Evolutionary conservation across 2,329 filamentous ascomycete species (phyloP).

Genomic region (Botrytis aclada): DNA sequence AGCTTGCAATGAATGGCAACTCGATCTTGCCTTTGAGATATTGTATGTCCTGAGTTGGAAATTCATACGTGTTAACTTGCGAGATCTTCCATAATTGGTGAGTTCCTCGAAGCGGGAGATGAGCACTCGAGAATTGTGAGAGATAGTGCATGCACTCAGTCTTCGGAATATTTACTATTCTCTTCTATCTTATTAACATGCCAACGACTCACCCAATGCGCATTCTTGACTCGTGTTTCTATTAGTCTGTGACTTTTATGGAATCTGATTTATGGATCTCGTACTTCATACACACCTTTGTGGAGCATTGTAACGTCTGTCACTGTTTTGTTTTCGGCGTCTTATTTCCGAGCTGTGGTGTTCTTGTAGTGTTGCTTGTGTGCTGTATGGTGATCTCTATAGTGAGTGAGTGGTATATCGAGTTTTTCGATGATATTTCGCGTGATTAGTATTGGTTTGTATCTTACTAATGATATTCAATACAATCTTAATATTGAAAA

Average conservation of each 20-base stretch:
- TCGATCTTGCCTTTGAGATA: background rate
- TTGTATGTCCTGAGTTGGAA: too few species aligned
- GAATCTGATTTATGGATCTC: background rate
- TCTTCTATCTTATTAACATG: background rate
- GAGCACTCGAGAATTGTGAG: fast-evolving
- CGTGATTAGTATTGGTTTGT: too few species aligned
- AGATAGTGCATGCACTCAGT: too few species aligned
- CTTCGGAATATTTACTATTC: fast-evolving
- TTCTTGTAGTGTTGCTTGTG: too few species aligned
- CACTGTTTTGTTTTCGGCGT: background rate
- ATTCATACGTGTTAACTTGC: fast-evolving
- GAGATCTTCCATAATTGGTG: background rate
- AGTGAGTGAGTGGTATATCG: too few species aligned
- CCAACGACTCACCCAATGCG: background rate
- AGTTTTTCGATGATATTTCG: too few species aligned
- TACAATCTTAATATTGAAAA: too few species aligned
- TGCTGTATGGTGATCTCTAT: too few species aligned
- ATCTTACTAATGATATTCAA: too few species aligned
- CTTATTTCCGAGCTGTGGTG: too few species aligned
- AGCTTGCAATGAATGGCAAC: background rate
- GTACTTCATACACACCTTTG: fast-evolving
- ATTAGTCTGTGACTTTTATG: background rate
- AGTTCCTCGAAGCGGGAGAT: background rate
- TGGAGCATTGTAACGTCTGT: fast-evolving
- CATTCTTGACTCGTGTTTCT: background rate